Base-by-base conservation (phyloP, 2,329 filamentous ascomycete genomes). In the Trichoderma sp. region DNA sequence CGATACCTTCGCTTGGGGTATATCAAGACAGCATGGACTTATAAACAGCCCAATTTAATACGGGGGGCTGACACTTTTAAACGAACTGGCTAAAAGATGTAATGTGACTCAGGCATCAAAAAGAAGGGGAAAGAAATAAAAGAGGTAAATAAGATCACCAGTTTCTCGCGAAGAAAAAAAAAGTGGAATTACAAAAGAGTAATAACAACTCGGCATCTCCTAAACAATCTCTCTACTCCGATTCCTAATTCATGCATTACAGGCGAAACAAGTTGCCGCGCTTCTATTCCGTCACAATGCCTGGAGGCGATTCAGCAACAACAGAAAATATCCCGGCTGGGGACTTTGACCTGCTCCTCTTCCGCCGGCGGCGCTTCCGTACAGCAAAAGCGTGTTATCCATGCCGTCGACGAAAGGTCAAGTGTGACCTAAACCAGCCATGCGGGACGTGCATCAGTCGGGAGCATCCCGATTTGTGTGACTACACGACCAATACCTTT, bases 361-460 rank as follows among this genome's bases (percentile, higher is more conserved):
- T 71, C 24, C 29, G 67, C 5, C 67, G 67, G n/a, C 67, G 67
- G 33, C 67, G 67, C 6, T 71, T 71, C 50, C 67, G 67, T 29
- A 71, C 67, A 9, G 67, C 67, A 4, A 71, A 71, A 41, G 67
- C 67, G 3, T 71, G 67, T 18, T 71, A 71, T 60, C 67, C 67
- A 24, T 71, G 67, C 53, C 67, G 67, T 21, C 50, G 67, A 41
- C 67, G 67, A 18, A 71, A 71, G 24, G 67, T 71, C 67, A 71
- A 71, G 18, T 71, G 67, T 60, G 67, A 71, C 50, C 67, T 71
- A 27, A 71, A 71, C 29, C 67, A 71, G 67, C 67, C 67, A 18
- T 71, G 67, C 67, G 67, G 67, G 67, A 71, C 67, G 21, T 71
- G 67, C 67, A 71, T 60, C 50, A 60, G 50, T 71, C 67, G 67